phyloP scores from a whole-genome alignment of 495 filamentous ascomycete genomes.

The Oidiodendron maius region DNA sequence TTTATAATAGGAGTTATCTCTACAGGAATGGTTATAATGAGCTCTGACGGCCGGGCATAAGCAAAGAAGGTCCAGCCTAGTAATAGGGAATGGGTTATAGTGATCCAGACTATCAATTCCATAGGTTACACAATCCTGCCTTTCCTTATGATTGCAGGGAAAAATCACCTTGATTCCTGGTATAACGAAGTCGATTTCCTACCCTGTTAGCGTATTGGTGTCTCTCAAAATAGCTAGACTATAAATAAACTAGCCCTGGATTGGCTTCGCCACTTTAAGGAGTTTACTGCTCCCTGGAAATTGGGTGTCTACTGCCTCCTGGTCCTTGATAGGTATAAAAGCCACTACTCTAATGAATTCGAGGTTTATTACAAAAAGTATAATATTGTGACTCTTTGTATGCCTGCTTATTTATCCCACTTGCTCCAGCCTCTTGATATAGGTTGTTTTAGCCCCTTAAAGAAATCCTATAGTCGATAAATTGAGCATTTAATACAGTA shows the following conservation, averaged over 20 bases:
- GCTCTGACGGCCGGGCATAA: conserved; percentile 12
- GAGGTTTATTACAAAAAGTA: neutral
- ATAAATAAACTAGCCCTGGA: conserved; percentile 24
- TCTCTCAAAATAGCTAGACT: too few species aligned
- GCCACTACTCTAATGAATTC: too few species aligned
- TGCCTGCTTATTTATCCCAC: neutral
- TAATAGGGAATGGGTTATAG: conserved; percentile 19
- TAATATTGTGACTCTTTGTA: too few species aligned
- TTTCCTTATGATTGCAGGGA: conserved; percentile 19
- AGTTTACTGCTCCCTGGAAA: too few species aligned
- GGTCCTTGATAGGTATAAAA: neutral
- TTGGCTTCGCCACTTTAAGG: conserved; percentile 15
- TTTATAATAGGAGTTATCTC: too few species aligned
- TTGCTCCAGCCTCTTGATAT: too few species aligned
- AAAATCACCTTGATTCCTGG: conserved; percentile 18
- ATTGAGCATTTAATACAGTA: too few species aligned
- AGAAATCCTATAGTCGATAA: too few species aligned
- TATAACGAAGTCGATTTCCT: conserved; percentile 13
- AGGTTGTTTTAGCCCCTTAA: too few species aligned
- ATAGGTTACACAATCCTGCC: conserved; percentile 15
- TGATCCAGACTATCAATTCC: conserved; percentile 19
- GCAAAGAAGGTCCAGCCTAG: too few species aligned
- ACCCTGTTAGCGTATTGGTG: conserved; percentile 11
- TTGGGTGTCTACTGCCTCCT: neutral
- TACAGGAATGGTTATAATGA: conserved; percentile 20